Percentiles rank a stretch among this genome's conserved stretches.
phyloP scores from a whole-genome alignment of 2,329 filamentous ascomycete genomes.

The Thielaviopsis cerberus region DNA sequence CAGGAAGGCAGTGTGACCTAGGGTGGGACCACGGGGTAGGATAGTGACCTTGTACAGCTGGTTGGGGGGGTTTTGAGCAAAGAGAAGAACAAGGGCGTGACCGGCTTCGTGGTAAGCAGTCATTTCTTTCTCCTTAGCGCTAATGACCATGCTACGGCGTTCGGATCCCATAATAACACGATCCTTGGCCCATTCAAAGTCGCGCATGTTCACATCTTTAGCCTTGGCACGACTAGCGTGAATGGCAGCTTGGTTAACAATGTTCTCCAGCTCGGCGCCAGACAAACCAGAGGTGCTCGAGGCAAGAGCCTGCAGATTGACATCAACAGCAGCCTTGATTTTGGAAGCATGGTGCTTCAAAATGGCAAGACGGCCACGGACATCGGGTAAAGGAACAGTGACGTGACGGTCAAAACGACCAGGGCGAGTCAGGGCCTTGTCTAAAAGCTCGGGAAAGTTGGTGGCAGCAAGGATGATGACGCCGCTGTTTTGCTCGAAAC shows the following conservation, averaged over 20 bases:
- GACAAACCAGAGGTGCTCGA: constrained; percentile 81
- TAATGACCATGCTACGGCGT: constrained; percentile 72
- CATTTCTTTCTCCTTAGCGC: constrained; percentile 81
- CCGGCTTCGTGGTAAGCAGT: constrained; percentile 96
- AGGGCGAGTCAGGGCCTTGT: constrained; percentile 84
- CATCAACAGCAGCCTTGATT: constrained; percentile 60
- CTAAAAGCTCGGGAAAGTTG: constrained; percentile 83
- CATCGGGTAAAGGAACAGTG: constrained; percentile 72
- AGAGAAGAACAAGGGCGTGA: constrained; percentile 77
- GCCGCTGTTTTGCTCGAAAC: constrained; percentile 83
- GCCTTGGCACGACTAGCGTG: constrained; percentile 80
- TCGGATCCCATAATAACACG: constrained; percentile 96
- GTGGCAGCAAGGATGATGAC: constrained; percentile 94
- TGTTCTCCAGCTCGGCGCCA: constrained; percentile 86
- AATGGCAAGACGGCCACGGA: constrained; percentile 81
- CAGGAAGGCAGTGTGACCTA: constrained; percentile 75
- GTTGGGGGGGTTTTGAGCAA: constrained; percentile 50
- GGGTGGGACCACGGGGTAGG: constrained; percentile 67
- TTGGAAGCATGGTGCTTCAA: constrained; percentile 86
- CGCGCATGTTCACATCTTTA: constrained; percentile 51
- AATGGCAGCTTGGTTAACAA: constrained; percentile 89
- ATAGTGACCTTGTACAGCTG: constrained; percentile 95
- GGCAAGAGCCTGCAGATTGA: constrained; percentile 70
- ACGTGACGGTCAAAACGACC: constrained; percentile 93
- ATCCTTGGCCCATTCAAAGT: constrained; percentile 96